These are phyloP conservation scores for Lentinula aciculospora DNA, from an alignment of 768 basidiomycete genomes.

Conservation along the genomic window DNA sequence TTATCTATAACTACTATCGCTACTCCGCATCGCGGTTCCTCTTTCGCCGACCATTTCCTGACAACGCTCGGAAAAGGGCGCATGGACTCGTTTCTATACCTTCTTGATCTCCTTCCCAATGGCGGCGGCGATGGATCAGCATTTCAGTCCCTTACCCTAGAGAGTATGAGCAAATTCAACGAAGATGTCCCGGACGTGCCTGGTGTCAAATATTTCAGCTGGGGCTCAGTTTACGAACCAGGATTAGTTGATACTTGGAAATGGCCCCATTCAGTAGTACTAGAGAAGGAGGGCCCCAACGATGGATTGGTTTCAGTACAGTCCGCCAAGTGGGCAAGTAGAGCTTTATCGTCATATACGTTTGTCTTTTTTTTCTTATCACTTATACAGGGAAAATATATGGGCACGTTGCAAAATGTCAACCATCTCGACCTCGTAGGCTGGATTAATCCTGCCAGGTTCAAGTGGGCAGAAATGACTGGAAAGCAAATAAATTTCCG, in stretches of 20 bases:
- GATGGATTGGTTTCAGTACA: constrained; percentile 90
- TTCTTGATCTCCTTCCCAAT: constrained; percentile 82
- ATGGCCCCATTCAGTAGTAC: constrained; percentile 76
- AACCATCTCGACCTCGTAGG: constrained; percentile 93
- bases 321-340: constrained; percentile 74
- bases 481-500: constrained; percentile 90
- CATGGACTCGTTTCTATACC: constrained; percentile 63
- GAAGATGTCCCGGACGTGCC: constrained; percentile 74
- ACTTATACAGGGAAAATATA: constrained; percentile 70
- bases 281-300: constrained; percentile 87
- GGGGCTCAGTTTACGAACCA: constrained; percentile 90
- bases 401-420: constrained; percentile 86
- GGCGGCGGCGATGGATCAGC: constrained; percentile 94
- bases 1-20: constrained; percentile 91
- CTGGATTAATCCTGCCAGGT: constrained; percentile 87
- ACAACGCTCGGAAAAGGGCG: constrained; percentile 59
- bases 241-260: constrained; percentile 91
- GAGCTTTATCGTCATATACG: not conserved
- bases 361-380: not conserved
- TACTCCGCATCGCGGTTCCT: constrained; percentile 89
- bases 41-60: constrained; percentile 91
- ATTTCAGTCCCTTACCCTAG: constrained; percentile 80
- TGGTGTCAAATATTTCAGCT: constrained; percentile 86
- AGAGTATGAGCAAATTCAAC: constrained; percentile 88
- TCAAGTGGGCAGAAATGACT: constrained; percentile 84